Conservation (phyloP, 169 alveolate species). For the Cryptosporidium viatorum region DNA sequence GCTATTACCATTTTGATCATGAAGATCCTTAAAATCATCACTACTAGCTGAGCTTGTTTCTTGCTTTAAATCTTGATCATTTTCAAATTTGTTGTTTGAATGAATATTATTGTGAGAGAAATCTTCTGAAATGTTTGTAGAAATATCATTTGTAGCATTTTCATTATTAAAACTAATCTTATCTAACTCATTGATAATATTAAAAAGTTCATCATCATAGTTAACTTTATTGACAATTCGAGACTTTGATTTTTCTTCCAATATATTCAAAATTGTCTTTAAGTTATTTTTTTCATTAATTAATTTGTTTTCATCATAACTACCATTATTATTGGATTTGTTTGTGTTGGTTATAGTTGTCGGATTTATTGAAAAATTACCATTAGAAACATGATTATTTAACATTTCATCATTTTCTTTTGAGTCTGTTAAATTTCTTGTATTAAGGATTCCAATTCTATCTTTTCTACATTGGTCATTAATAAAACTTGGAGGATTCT, state of each 20-base stretch:
- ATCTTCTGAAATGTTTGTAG: constrained; percentile 59
- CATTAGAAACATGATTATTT: not conserved
- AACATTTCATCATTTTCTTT: not conserved
- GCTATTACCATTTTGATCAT: no score
- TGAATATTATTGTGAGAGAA: not conserved
- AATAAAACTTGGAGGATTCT: not conserved
- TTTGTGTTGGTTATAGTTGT: not conserved
- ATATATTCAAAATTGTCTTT: constrained; percentile 11
- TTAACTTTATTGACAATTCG: not conserved
- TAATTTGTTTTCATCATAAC: not conserved
- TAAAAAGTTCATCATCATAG: constrained; percentile 46
- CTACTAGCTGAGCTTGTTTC: no score
- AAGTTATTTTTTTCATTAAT: not conserved
- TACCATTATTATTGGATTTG: not conserved
- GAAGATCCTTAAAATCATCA: not conserved
- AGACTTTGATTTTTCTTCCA: constrained; percentile 24
- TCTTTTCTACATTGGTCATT: not conserved
- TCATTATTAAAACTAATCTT: constrained; percentile 13
- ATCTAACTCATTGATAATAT: constrained; percentile 54
- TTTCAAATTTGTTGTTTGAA: not conserved
- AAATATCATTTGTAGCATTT: constrained; percentile 16
- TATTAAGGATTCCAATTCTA: not conserved
- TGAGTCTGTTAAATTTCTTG: not conserved
- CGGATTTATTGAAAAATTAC: not conserved
- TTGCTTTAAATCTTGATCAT: not conserved